A percentile compares a stretch with the other conserved stretches of the same genome.
Evolutionary conservation across 176 grass and related monocot species (phyloP).

Genomic region (Triticum dicoccoides): DNA sequence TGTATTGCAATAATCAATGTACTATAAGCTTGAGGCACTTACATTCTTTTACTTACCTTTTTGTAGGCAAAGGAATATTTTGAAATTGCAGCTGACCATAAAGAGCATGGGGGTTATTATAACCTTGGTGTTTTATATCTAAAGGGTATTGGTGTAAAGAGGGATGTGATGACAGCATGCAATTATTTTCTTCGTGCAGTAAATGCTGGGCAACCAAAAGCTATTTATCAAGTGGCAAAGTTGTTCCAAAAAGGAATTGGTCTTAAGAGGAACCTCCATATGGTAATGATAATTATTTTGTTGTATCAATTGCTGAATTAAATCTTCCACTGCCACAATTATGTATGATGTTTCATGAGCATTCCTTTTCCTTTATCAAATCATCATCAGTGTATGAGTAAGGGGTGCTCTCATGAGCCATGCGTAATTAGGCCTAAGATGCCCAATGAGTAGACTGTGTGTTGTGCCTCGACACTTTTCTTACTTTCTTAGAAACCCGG

Average conservation of each 20-base stretch:
- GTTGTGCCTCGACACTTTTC: neutral
- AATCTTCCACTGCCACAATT: neutral
- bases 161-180: constrained; percentile 62
- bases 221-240: constrained; percentile 96
- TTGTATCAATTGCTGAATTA: neutral
- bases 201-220: constrained; percentile 94
- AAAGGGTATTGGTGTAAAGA: constrained; percentile 97
- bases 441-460: neutral
- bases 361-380: neutral
- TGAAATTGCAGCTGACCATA: constrained; percentile 78
- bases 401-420: neutral
- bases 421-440: neutral
- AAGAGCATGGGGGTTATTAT: constrained; percentile 88
- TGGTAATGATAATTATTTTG: constrained; percentile 46
- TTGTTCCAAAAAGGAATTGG: constrained; percentile 92
- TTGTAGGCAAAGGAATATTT: constrained; percentile 90
- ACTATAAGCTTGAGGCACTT: neutral
- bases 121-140: constrained; percentile 94
- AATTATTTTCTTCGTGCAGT: constrained; percentile 71
- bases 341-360: neutral
- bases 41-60: constrained; percentile 25
- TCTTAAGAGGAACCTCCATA: constrained; percentile 94
- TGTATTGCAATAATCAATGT: neutral
- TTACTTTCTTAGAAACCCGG: neutral
- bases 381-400: neutral